Conservation (phyloP, 805 yeast species). For the Monosporozyma aerobia region DNA sequence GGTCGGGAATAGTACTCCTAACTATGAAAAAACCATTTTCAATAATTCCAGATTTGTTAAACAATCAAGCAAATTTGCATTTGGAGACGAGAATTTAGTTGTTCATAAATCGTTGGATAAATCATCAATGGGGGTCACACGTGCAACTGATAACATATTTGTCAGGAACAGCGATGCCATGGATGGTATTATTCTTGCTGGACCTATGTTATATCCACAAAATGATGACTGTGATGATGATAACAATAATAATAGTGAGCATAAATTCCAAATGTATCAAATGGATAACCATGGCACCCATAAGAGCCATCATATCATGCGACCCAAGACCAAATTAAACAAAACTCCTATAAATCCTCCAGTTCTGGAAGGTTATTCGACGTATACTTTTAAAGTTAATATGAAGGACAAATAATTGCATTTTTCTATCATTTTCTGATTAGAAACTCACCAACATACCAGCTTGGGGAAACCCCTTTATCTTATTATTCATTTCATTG, state of each 20-base stretch:
- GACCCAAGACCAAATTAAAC: slow-evolving; percentile 7
- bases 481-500: neutral
- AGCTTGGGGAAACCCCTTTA: neutral
- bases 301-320: neutral
- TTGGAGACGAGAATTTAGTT: neutral
- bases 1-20: neutral
- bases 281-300: neutral
- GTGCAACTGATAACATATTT: neutral
- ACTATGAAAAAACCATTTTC: neutral
- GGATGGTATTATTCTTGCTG: neutral
- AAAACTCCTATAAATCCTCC: slow-evolving; percentile 7
- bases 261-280: neutral
- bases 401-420: slow-evolving; percentile 6
- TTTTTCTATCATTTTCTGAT: neutral
- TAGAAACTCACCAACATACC: neutral
- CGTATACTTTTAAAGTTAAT: slow-evolving; percentile 19
- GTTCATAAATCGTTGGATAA: neutral
- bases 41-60: neutral
- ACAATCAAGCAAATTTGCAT: neutral
- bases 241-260: neutral
- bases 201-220: neutral
- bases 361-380: slow-evolving; percentile 10
- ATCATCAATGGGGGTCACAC: neutral
- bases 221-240: neutral
- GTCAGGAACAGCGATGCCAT: neutral